Evolutionary conservation across 1,139 yeast species (phyloP), one percentile per base, ranked within the genome.

Genomic region (Nakaseomyces glabratus): DNA sequence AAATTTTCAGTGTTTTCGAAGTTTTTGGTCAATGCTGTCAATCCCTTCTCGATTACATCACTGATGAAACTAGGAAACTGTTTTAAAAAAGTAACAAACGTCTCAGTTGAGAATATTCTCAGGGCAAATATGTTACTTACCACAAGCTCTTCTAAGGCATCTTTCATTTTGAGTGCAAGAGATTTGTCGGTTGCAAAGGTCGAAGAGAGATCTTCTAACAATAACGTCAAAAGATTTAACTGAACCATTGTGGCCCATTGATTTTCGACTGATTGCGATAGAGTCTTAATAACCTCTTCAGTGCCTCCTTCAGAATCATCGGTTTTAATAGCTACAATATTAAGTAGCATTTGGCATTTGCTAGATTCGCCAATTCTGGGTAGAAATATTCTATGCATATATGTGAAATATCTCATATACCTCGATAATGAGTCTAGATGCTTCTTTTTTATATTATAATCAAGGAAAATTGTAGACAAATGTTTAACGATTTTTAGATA

Each of bases 21-120:
- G 38, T 62, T 63, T n/a, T 61, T 57, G 6, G 54, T 41, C 4
- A 62, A 34, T 11, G 44, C 49, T 9, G 46, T 43, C 7, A 61
- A 37, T 2, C 61, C 54, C 4, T 49, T 43, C 33, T 51, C 61
- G 17, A 54, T 41, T 0, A 55, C 42, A 17, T 51, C 59, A 24
- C 44, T 52, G 39, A 56, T 43, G 42, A 45, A 55, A 35, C 40
- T 41, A 1, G 64, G 62, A 10, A 61, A 52, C 12, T 47, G 48
- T 1, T 39, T 37, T 9, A 66, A 47, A n/a, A 68, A 60, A 2
- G 41, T 42, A 34, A 56, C 62, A 26, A 67, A 41, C 0, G 59
- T 56, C 29, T 60, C 62, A 20, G 53, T 55, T 0, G 70, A 55
- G 28, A 56, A 50, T 6, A 64, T 51, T 37, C 72, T 58, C 3